Base-by-base conservation (phyloP, 306 rosid species). In the Casuarina cunninghamiana region DNA sequence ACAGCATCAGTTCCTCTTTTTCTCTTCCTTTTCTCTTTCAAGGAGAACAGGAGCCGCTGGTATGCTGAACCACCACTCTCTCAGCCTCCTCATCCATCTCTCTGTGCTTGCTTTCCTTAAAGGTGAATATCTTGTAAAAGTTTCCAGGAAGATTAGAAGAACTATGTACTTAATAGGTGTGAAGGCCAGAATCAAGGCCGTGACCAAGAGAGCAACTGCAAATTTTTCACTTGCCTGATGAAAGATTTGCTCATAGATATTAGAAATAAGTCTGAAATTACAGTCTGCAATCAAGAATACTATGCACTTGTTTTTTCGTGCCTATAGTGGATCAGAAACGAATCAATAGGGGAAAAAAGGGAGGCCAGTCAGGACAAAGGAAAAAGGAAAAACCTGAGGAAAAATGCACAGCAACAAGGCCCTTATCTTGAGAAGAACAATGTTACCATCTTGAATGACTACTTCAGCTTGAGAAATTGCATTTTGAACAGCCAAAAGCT, bases 51-150 rank as follows among this genome's bases (percentile, higher is more conserved):
- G 99, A 77, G 99, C 99, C 3, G 99, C 99, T 0, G 99, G 99
- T 80, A 96, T 86, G 86, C 99, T 93, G 88, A 90, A 90, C 99
- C 99, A 93, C 99, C 99, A 96, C 74, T 96, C 99, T 80, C 91
- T 86, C 66, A 93, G 53, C 70, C 99, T 91, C 81, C 99, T 89
- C 44, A 46, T 78, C 83, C 82, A 90, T 83, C 85, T 90, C 84
- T 96, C 99, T 0, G 98, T 91, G 96, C 90, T 84, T 43, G 93
- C 77, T 85, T 81, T 88, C 76, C 99, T 88, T 3, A 85, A 84
- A 2, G 99, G 93, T 2, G 98, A 93, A 87, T 86, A 86, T 83
- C 88, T 74, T 2, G 99, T 96, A 80, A 90, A 93, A 13, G 44
- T 76, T 58, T 87, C 96, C 92, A 96, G 53, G 83, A 93, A 91